A percentile compares a stretch with the other conserved stretches of the same genome.
phyloP scores from a whole-genome alignment of 2,329 filamentous ascomycete genomes.

The Pleomassaria siparia region DNA sequence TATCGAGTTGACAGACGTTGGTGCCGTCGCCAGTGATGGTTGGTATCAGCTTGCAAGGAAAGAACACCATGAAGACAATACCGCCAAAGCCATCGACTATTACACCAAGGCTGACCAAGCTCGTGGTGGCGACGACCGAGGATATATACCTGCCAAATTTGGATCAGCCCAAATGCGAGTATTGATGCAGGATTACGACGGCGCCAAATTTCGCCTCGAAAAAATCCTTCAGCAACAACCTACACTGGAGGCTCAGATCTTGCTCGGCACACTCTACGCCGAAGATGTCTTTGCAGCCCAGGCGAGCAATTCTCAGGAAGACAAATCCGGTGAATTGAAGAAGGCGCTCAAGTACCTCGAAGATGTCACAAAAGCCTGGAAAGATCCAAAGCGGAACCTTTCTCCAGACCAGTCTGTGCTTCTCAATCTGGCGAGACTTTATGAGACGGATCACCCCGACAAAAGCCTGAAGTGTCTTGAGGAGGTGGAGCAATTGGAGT shows the following conservation, averaged over 20 bases:
- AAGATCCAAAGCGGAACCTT: conserved; percentile 83
- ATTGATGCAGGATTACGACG: conserved; percentile 78
- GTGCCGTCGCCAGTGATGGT: conserved; percentile 93
- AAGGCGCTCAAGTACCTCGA: conserved; percentile 87
- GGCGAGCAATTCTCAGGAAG: conserved; percentile 72
- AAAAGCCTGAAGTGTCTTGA: conserved; percentile 89
- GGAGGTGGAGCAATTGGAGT: conserved; percentile 87
- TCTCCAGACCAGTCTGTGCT: conserved; percentile 82
- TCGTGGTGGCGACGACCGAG: conserved; percentile 84
- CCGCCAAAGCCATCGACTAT: conserved; percentile 75
- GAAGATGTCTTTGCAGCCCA: conserved; percentile 89
- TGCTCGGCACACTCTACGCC: conserved; percentile 88
- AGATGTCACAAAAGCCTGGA: conserved; percentile 83
- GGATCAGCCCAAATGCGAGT: conserved; percentile 89
- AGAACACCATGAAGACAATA: conserved; percentile 79
- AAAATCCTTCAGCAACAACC: conserved; percentile 89
- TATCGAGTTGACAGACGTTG: conserved; percentile 94
- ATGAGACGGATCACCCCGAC: conserved; percentile 82
- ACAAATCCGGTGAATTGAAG: conserved; percentile 80
- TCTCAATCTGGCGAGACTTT: conserved; percentile 86
- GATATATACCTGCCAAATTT: conserved; percentile 92
- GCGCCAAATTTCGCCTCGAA: conserved; percentile 89
- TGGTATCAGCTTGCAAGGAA: conserved; percentile 95
- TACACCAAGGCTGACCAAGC: conserved; percentile 91
- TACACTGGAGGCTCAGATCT: conserved; percentile 82